Base-by-base conservation (phyloP, 352 stramenopile species). In the Discostella stelligera region DNA sequence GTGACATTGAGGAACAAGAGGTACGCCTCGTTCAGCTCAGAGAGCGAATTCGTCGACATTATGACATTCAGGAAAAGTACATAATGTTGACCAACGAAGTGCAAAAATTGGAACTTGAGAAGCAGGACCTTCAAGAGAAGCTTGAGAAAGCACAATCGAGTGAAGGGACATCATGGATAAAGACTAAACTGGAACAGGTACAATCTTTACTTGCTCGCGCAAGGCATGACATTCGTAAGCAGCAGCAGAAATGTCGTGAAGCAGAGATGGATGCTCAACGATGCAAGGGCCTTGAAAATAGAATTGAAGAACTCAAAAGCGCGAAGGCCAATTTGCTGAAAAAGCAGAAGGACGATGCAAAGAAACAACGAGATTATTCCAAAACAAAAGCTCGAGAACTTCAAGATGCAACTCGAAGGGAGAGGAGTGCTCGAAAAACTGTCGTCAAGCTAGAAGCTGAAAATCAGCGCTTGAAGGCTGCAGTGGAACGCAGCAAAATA, bases 1-100 rank as follows among this genome's bases (percentile, higher is more conserved):
- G 83, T 7, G 80, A 92, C 69, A 74, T 94, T 37, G 75, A 86
- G 25, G 79, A 83, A 62, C 81, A 91, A 73, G 84, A 94, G 65
- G 71, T 66, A 10, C 39, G 89, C 7, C 69, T 94, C 5, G 58
- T 90, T 16, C 82, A 92, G 55, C 61, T 94, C 3, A 54, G 72
- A 8, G 83, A 91, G 1, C 90, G 80, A 73, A 41, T 92, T 5
- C 82, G 84, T 69, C 76, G 87, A 14, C 92, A 94, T 67, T 79
- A 90, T 27, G 74, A 76, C 44, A 85, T 92, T 61, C 91, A 94
- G 67, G 76, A 81, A 1, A 91, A 91, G 46, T 94, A 92, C 54
- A 82, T 91, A 46, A 53, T 71, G 21, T 65, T 93, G 18, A 87
- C 91, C 80, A 67, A 67, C 10, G 85, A 92, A 62, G 85, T 94